Evolutionary conservation across 176 grass and related monocot species (phyloP).

Genomic region (Olyra latifolia): DNA sequence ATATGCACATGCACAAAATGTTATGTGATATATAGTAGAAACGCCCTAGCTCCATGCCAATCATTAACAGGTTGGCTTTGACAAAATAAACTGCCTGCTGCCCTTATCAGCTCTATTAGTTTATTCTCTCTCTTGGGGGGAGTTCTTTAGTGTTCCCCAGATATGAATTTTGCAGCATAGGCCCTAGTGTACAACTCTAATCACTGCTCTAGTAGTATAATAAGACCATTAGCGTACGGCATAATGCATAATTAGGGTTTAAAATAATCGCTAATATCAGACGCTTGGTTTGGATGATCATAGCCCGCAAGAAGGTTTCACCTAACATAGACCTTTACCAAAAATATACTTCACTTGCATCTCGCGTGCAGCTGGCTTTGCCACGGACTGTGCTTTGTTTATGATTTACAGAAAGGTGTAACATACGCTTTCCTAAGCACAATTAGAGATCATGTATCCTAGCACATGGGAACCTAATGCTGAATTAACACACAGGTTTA

Average conservation of each 20-base stretch:
- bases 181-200: constrained; percentile 43
- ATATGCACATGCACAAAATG: constrained; percentile 37
- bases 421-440: constrained; percentile 56
- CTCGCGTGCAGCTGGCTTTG: constrained; percentile 62
- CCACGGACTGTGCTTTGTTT: constrained; percentile 47
- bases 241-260: constrained; percentile 50
- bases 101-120: constrained; percentile 43
- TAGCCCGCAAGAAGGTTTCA: constrained; percentile 51
- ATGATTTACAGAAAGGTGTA: constrained; percentile 61
- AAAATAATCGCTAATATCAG: constrained; percentile 32
- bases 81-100: constrained; percentile 39
- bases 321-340: constrained; percentile 65
- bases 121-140: constrained; percentile 41
- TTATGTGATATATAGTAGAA: constrained; percentile 46
- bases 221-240: constrained; percentile 55
- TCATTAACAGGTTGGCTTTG: constrained; percentile 70
- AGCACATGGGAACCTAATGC: constrained; percentile 56
- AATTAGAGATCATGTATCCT: constrained; percentile 59
- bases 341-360: constrained; percentile 62
- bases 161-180: constrained; percentile 47
- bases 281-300: constrained; percentile 38
- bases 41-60: constrained; percentile 52
- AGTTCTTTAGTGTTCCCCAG: constrained; percentile 55
- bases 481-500: constrained; percentile 44
- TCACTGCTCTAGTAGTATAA: constrained; percentile 44